Percentiles rank a stretch among this genome's conserved stretches.
These are phyloP conservation scores for Tubosaeta brunneosetosa DNA, from an alignment of 768 basidiomycete species.

Conservation along the genomic window DNA sequence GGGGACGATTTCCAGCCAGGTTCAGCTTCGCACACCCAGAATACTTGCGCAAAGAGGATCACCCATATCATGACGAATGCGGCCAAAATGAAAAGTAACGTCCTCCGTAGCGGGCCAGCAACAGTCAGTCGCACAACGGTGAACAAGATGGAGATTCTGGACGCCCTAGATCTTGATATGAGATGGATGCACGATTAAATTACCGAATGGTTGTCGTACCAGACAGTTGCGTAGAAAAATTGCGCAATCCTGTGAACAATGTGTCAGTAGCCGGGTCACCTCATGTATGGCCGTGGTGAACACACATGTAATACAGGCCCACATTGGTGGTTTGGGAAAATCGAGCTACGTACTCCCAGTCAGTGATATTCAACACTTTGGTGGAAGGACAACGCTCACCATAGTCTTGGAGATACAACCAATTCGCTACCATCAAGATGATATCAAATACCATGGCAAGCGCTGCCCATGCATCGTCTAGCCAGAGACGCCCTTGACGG, in stretches of 20 bases:
- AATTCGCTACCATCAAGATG: background rate
- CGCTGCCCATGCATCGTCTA: slow-evolving; percentile 2
- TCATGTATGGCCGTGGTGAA: background rate
- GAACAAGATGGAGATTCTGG: slow-evolving; percentile 2
- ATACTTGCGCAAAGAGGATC: slow-evolving; percentile 6
- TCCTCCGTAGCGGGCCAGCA: background rate
- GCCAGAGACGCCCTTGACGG: slow-evolving; percentile 4
- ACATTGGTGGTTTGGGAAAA: background rate
- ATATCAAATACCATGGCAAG: background rate
- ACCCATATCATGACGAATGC: background rate
- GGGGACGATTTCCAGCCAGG: slow-evolving; percentile 1
- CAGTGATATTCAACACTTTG: background rate
- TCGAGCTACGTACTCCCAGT: background rate
- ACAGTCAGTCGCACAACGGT: slow-evolving; percentile 1
- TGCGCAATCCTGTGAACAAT: background rate
- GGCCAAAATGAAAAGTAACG: background rate
- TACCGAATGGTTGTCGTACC: background rate
- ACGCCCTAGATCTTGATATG: background rate
- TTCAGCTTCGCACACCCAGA: slow-evolving; percentile 5
- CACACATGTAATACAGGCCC: slow-evolving; percentile 3
- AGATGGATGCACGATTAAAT: background rate
- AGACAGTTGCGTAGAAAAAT: slow-evolving; percentile 6
- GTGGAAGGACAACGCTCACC: background rate
- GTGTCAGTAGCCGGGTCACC: background rate
- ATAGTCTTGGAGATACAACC: slow-evolving; percentile 2